Evolutionary conservation across 352 stramenopile genomes (phyloP).

Genomic region (Phytophthora pseudosyringae): DNA sequence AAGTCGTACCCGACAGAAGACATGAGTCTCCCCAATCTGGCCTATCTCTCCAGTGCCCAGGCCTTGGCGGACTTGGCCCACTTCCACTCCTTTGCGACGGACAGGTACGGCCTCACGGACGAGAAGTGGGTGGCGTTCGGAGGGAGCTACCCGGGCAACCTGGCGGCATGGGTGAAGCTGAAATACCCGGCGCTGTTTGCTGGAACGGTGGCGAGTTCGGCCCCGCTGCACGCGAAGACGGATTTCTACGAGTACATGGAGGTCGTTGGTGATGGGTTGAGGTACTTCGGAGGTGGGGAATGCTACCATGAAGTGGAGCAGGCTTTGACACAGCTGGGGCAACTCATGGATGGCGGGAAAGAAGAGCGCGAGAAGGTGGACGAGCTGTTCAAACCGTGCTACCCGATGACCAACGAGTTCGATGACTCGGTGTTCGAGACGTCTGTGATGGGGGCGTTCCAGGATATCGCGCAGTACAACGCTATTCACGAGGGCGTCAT

Average conservation of each 20-base stretch:
- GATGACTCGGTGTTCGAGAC: slow-evolving; percentile 84
- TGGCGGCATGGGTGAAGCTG: slow-evolving; percentile 93
- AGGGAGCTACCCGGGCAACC: slow-evolving; percentile 95
- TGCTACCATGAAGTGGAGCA: slow-evolving; percentile 81
- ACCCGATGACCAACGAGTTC: slow-evolving; percentile 79
- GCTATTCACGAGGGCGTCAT: slow-evolving; percentile 48
- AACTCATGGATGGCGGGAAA: slow-evolving; percentile 60
- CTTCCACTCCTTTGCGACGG: slow-evolving; percentile 84
- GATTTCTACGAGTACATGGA: slow-evolving; percentile 91
- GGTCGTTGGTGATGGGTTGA: slow-evolving; percentile 76
- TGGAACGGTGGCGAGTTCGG: slow-evolving; percentile 92
- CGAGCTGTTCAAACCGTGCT: slow-evolving; percentile 67
- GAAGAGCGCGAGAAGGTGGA: slow-evolving; percentile 52
- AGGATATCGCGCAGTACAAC: slow-evolving; percentile 85
- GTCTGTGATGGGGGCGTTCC: slow-evolving; percentile 80
- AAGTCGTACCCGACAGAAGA: slow-evolving; percentile 89
- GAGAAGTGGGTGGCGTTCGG: slow-evolving; percentile 94
- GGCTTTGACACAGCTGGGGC: slow-evolving; percentile 55
- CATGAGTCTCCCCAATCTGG: slow-evolving; percentile 83
- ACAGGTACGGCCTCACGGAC: slow-evolving; percentile 65
- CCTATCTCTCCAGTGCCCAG: slow-evolving; percentile 90
- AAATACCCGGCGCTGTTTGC: slow-evolving; percentile 94
- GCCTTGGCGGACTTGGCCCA: slow-evolving; percentile 92
- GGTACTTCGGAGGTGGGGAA: slow-evolving; percentile 84
- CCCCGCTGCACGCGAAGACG: slow-evolving; percentile 85